These are phyloP conservation scores for Dichomitus squalens DNA, from an alignment of 1,284 basidiomycete species.

Conservation along the genomic window DNA sequence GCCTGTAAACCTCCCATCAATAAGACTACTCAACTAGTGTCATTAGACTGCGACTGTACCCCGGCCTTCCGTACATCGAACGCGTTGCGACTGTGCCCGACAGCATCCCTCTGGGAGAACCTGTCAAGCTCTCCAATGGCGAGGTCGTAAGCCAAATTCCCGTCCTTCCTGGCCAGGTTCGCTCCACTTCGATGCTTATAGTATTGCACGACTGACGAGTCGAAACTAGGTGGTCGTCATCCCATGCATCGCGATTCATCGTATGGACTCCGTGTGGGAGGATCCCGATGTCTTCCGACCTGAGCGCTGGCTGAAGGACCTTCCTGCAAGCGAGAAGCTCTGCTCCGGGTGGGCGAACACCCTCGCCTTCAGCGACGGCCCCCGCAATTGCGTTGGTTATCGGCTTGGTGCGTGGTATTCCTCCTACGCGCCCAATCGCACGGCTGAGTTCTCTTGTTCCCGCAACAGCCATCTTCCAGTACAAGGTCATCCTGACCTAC, in stretches of 20 bases:
- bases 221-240: conserved; percentile 24
- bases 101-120: conserved; percentile 26
- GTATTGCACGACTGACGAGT: too few relatives aligned
- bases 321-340: conserved; percentile 1
- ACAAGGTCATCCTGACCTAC: conserved; percentile 9
- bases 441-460: too few relatives aligned
- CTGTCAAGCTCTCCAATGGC: conserved; percentile 24
- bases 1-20: background rate
- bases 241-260: conserved; percentile 27
- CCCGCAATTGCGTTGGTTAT: conserved; percentile 17
- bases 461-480: conserved; percentile 10
- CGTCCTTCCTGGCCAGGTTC: conserved; percentile 28
- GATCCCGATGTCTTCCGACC: conserved; percentile 32
- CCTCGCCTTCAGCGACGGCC: conserved; percentile 23
- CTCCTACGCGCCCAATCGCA: too few relatives aligned
- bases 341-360: conserved; percentile 18
- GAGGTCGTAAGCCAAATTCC: conserved; percentile 15
- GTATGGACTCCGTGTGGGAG: conserved; percentile 31
- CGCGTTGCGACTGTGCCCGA: conserved; percentile 23
- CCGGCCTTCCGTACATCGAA: conserved; percentile 26
- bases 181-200: background rate
- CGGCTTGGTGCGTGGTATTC: conserved; percentile 12
- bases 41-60: conserved; percentile 27
- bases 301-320: conserved; percentile 18
- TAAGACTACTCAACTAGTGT: too few relatives aligned